A percentile compares a stretch with the other conserved stretches of the same genome.
These are phyloP conservation scores for Verticillium alfalfae DNA, from an alignment of 2,329 filamentous ascomycete species.

Conservation along the genomic window DNA sequence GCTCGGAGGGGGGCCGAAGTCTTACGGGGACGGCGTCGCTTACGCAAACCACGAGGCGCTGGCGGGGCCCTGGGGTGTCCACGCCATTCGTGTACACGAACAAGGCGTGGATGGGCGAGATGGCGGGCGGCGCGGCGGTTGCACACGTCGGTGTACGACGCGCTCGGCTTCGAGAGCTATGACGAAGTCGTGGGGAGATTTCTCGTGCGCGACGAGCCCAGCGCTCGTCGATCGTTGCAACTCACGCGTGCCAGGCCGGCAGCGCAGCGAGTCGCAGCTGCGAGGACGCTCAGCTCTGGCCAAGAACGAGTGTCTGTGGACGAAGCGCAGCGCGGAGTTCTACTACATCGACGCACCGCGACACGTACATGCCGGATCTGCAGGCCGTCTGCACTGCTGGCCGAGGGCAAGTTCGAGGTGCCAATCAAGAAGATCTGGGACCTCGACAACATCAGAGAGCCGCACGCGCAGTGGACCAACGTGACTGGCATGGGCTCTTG, in stretches of 20 bases:
- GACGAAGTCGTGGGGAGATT: slow-evolving; percentile 45
- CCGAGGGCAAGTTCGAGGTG: slow-evolving; percentile 23
- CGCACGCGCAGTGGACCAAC: slow-evolving; percentile 26
- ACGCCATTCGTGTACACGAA: slow-evolving; percentile 40
- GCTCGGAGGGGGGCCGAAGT: slow-evolving; percentile 36
- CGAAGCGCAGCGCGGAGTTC: slow-evolving; percentile 17
- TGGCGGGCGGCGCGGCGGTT: slow-evolving; percentile 36
- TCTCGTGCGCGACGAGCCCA: slow-evolving; percentile 24
- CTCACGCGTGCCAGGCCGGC: too few species aligned
- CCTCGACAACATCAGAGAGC: slow-evolving; percentile 29
- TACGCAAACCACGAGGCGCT: slow-evolving; percentile 39
- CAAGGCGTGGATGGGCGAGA: slow-evolving; percentile 41
- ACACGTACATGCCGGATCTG: slow-evolving; percentile 23
- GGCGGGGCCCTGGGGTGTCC: too few species aligned
- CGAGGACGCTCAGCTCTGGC: slow-evolving; percentile 25
- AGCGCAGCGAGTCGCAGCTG: slow-evolving; percentile 19
- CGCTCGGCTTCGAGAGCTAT: slow-evolving; percentile 44
- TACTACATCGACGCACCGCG: slow-evolving; percentile 28
- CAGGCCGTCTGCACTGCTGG: slow-evolving; percentile 22
- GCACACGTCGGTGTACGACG: slow-evolving; percentile 41
- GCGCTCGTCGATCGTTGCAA: too few species aligned
- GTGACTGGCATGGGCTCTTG: background rate
- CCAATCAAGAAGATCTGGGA: slow-evolving; percentile 33
- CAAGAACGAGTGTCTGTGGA: slow-evolving; percentile 14
- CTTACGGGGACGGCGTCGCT: slow-evolving; percentile 44